These are phyloP conservation scores for Apiospora sp. DNA, from an alignment of 2,329 filamentous ascomycete species.

Conservation along the genomic window DNA sequence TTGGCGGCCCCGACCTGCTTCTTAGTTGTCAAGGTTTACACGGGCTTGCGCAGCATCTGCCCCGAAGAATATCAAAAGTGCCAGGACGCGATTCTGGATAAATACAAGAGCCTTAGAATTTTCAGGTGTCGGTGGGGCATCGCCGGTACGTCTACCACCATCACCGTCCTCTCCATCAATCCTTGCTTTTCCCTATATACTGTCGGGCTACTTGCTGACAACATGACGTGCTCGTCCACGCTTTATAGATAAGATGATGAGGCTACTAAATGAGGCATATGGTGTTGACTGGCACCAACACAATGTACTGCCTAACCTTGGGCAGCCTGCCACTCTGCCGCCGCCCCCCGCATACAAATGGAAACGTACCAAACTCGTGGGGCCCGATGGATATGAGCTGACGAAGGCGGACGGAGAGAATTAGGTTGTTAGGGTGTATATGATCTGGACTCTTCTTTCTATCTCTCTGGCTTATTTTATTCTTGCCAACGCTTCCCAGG, in stretches of 20 bases:
- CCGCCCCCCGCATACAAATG: background rate
- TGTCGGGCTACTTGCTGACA: constrained; percentile 19
- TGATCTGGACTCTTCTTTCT: background rate
- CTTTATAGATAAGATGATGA: constrained; percentile 43
- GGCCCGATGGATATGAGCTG: background rate
- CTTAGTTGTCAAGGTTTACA: constrained; percentile 40
- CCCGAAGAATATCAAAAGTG: constrained; percentile 39
- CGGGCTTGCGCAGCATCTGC: constrained; percentile 40
- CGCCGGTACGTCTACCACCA: constrained; percentile 38
- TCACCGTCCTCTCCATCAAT: background rate
- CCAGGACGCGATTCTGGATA: constrained; percentile 41
- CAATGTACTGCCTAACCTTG: too few relatives aligned
- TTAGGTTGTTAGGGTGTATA: background rate
- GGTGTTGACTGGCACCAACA: constrained; percentile 35
- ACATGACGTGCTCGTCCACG: background rate
- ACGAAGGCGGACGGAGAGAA: background rate
- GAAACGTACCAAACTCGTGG: background rate
- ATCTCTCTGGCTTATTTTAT: background rate
- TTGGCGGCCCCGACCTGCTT: constrained; percentile 45
- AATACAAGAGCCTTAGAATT: constrained; percentile 43
- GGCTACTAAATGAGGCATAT: constrained; percentile 38
- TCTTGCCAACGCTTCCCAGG: background rate
- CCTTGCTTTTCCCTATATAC: background rate
- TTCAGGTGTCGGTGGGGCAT: constrained; percentile 45
- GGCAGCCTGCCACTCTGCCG: too few relatives aligned